A percentile compares a stretch with the other conserved stretches of the same genome.
Conservation (phyloP, 768 basidiomycete genomes). For the Amylocystis lapponica region DNA sequence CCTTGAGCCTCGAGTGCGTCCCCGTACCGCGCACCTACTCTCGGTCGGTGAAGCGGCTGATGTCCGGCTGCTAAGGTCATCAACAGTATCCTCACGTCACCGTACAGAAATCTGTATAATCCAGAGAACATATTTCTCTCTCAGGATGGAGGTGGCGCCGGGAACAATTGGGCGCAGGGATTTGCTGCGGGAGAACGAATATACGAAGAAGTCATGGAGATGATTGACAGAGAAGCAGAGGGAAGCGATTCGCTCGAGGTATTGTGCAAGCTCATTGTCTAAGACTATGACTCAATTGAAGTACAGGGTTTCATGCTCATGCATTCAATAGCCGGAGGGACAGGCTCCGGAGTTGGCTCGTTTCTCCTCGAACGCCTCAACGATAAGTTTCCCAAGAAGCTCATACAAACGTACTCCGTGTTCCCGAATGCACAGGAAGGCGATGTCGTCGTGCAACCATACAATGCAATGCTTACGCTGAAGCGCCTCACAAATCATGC, state of each 20-base stretch:
- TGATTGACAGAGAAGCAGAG: slow-evolving; percentile 97
- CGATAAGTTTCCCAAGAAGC: slow-evolving; percentile 98
- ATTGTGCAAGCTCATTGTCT: background rate
- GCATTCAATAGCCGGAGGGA: slow-evolving; percentile 98
- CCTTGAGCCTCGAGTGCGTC: slow-evolving; percentile 86
- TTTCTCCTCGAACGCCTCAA: slow-evolving; percentile 94
- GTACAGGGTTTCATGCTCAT: slow-evolving; percentile 96
- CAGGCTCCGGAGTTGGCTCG: slow-evolving; percentile 97
- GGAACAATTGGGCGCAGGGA: slow-evolving; percentile 98
- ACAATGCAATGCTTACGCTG: slow-evolving; percentile 90
- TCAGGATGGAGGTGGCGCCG: slow-evolving; percentile 97
- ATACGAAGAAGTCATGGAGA: slow-evolving; percentile 97
- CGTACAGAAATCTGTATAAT: slow-evolving; percentile 90
- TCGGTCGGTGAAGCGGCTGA: background rate
- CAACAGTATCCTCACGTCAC: slow-evolving; percentile 85
- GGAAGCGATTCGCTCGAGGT: slow-evolving; percentile 97
- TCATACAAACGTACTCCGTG: slow-evolving; percentile 98
- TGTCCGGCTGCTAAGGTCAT: slow-evolving; percentile 62
- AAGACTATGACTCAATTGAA: background rate
- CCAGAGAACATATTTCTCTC: slow-evolving; percentile 97
- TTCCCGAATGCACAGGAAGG: slow-evolving; percentile 92
- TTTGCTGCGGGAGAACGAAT: slow-evolving; percentile 85
- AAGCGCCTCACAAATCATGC: slow-evolving; percentile 95
- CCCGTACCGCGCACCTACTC: background rate
- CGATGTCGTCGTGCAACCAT: slow-evolving; percentile 98